Evolutionary conservation across 192 early-diverging fungal species (phyloP), one percentile per base, ranked within the genome.

Genomic region (Backusella westeae): DNA sequence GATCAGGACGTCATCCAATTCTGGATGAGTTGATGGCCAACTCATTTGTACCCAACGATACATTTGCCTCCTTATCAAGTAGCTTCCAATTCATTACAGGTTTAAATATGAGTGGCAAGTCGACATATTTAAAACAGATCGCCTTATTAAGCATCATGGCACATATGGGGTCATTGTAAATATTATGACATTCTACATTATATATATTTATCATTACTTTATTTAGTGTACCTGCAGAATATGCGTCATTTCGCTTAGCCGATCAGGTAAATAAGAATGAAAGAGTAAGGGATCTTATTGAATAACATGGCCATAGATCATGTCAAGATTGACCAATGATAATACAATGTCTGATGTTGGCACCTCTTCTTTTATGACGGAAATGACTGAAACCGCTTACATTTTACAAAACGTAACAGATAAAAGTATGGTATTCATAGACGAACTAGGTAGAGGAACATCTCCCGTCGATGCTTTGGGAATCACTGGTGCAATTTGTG

Each of bases 61-160:
- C 89, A 83, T 71, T 90, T 92, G 6, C 77, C 80, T 17, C 77
- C 78, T 5, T 83, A 76, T 4, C 72, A 69, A 79, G 82, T 0
- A 89, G 86, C 19, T 87, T 97, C 74, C 95, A 93, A 36, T 82
- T 96, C 15, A 90, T 97, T 6, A 95, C 93, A 12, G 96, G 96
- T 0, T 93, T 96, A 7, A 98, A 98, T 77, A 97, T 96, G 96
- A 91, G 92, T 39, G 95, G 96, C 26, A 96, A 97, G 79, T 91
- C 91, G 14, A 96, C 95, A 6, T 97, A 95, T 80, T 71, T 98
- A 41, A 87, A 91, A 1, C 95, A 95, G 78, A 89, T 95, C 35
- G 92, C 93, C 1, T 85, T 96, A 6, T 76, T 95, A 29, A 84
- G 75, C 4, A 89, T 97, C 34, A 88, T 98, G 91, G 94, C 96